Conservation (phyloP, 106 monocot species). For the Apostasia shenzhenica region DNA sequence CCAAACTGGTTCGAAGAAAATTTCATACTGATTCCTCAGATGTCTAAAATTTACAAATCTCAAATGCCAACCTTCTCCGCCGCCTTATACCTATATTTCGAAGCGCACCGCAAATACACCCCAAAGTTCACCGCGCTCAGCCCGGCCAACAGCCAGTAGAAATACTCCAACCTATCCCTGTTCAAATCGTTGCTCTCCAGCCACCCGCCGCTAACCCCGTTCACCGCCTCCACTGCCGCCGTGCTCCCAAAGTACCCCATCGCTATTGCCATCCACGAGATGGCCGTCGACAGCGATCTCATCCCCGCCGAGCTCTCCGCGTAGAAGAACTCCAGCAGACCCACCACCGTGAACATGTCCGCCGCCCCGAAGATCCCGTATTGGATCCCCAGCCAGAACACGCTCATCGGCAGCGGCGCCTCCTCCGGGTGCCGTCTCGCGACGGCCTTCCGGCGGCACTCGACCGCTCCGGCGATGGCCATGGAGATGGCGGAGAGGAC, state of each 20-base stretch:
- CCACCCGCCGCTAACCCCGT: constrained; percentile 28
- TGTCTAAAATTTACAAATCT: too few species aligned
- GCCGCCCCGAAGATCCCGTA: constrained; percentile 24
- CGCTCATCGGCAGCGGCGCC: constrained; percentile 22
- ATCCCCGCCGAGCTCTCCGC: constrained; percentile 32
- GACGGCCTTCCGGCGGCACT: constrained; percentile 8
- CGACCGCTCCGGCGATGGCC: constrained; percentile 25
- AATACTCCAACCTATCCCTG: constrained; percentile 23
- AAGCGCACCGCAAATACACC: constrained; percentile 16
- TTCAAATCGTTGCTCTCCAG: constrained; percentile 28
- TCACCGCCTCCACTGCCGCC: constrained; percentile 27
- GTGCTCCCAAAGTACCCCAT: constrained; percentile 38
- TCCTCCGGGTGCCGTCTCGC: neutral
- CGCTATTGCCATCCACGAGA: constrained; percentile 21
- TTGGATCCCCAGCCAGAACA: constrained; percentile 46
- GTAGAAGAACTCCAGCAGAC: constrained; percentile 59
- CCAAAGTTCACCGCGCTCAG: constrained; percentile 20
- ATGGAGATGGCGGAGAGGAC: constrained; percentile 15
- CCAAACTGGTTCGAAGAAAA: too few species aligned
- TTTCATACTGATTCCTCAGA: too few species aligned
- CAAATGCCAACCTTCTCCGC: neutral
- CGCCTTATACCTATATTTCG: constrained; percentile 16
- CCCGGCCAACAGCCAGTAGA: constrained; percentile 32
- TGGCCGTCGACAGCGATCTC: constrained; percentile 26
- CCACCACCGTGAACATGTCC: constrained; percentile 35